Percentiles rank a stretch among this genome's conserved stretches.
Conservation (phyloP, 1,284 basidiomycete species). For the Cryptococcus sp. region DNA sequence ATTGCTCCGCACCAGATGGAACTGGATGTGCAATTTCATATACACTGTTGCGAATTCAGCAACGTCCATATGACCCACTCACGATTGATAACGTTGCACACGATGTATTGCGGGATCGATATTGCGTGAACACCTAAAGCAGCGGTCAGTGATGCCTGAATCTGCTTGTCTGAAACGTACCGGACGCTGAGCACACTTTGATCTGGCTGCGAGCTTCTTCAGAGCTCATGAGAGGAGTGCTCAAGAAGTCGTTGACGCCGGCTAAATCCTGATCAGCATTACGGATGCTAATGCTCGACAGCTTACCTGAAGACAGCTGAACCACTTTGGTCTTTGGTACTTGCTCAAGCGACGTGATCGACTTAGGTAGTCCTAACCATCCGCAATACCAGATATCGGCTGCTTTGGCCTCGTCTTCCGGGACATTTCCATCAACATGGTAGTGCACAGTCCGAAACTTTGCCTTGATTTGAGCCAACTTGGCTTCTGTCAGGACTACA, state of each 20-base stretch:
- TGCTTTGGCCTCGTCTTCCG: neutral
- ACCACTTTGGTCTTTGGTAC: constrained; percentile 26
- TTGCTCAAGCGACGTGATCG: constrained; percentile 14
- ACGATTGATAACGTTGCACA: constrained; percentile 35
- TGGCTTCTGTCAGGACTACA: neutral
- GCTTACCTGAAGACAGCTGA: constrained; percentile 39
- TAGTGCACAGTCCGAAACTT: constrained; percentile 20
- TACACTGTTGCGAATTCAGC: constrained; percentile 23
- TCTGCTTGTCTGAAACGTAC: constrained; percentile 11
- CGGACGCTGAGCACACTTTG: constrained; percentile 33
- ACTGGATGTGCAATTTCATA: constrained; percentile 34
- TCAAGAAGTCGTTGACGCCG: constrained; percentile 36
- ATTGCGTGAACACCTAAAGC: constrained; percentile 38
- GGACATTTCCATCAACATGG: constrained; percentile 16
- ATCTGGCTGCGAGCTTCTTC: constrained; percentile 29
- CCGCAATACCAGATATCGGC: constrained; percentile 19
- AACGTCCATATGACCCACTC: constrained; percentile 3
- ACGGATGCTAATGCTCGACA: neutral
- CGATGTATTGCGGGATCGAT: constrained; percentile 42
- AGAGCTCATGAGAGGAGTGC: constrained; percentile 21
- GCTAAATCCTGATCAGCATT: constrained; percentile 13
- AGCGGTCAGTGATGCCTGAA: constrained; percentile 14
- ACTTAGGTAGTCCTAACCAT: constrained; percentile 13
- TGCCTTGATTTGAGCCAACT: constrained; percentile 8
- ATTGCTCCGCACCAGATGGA: constrained; percentile 23